Evolutionary conservation across 139 green algal species (phyloP).

Genomic region (Chlamydomonas incerta): DNA sequence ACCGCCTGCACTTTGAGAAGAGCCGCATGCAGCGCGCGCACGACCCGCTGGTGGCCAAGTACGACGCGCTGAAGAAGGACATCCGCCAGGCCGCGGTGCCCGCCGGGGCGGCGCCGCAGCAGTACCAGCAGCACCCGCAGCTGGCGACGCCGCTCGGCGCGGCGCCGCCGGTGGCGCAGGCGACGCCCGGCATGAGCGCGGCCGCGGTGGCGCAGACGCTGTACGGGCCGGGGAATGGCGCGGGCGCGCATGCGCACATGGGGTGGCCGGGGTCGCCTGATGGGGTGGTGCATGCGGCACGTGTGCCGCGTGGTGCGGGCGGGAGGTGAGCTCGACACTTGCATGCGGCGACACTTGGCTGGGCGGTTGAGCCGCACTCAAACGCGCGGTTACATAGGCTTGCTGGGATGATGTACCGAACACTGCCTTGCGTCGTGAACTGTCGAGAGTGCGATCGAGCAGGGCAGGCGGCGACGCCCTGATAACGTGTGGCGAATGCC

Average conservation of each 20-base stretch:
- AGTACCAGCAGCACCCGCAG: too few species aligned
- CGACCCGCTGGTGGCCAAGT: conserved; percentile 40
- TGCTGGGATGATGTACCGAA: too few species aligned
- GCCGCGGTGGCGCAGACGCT: not conserved
- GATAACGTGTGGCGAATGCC: too few species aligned
- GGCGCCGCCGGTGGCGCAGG: not conserved
- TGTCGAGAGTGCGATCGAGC: too few species aligned
- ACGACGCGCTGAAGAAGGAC: conserved; percentile 47
- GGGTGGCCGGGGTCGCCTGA: conserved; percentile 14
- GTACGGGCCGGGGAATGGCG: too few species aligned
- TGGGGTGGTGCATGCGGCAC: conserved; percentile 16
- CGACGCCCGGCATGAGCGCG: not conserved
- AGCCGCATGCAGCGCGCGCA: conserved; percentile 31
- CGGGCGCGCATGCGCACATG: not conserved
- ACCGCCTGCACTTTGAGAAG: conserved; percentile 52
- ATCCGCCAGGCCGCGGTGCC: conserved; percentile 3
- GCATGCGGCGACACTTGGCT: too few species aligned
- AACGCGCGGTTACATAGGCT: too few species aligned
- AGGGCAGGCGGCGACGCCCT: too few species aligned
- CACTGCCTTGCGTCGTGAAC: too few species aligned
- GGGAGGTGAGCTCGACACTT: not conserved
- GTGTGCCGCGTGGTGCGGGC: not conserved
- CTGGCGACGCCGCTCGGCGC: not conserved
- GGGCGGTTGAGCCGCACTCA: too few species aligned
- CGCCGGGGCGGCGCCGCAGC: not conserved